Evolutionary conservation across 345 rosid species (phyloP), one percentile per base, ranked within the genome.

Genomic region (Heritiera littoralis): DNA sequence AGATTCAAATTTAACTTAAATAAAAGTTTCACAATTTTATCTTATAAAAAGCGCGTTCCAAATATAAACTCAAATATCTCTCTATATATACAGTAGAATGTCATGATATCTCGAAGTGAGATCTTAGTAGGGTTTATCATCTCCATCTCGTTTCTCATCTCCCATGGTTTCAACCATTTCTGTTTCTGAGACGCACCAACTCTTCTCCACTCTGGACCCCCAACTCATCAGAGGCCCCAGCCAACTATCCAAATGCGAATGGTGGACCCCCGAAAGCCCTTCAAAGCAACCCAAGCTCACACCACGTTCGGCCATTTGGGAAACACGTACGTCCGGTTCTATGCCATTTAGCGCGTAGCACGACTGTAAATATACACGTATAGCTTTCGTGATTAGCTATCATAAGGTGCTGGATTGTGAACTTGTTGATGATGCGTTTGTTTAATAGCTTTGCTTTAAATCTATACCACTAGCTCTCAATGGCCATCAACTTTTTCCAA

Each of bases 391-490:
- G 30, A 58, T 43, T 3, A 30, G 45, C 76, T 74, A 70, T 75
- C 75, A 55, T 3, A 73, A 69, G 80, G 52, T 63, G 9, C 66
- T 7, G 68, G 61, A 20, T 38, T 77, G 18, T 49, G n/a, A 51
- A 70, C 14, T 11, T 23, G 66, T 11, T 23, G 66, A 48, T 60
- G 72, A 41, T 74, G 12, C 35, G 67, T 54, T 75, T 41, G 18
- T 69, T 59, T n/a, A 51, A 55, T 28, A 7, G 11, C 28, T 23
- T 32, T 43, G 6, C 86, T 86, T 84, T 74, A 58, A 77, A 70
- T 78, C 69, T 59, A 66, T 66, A 49, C 85, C 85, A 66, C 61
- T 48, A 38, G 51, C 60, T 54, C 45, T 30, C 79, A 68, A 67
- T 75, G 52, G 45, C 17, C 78, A 40, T 66, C 51, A 8, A 7